phyloP scores from a whole-genome alignment of 140 eudicot genomes.

The Ambrosia hybrid region DNA sequence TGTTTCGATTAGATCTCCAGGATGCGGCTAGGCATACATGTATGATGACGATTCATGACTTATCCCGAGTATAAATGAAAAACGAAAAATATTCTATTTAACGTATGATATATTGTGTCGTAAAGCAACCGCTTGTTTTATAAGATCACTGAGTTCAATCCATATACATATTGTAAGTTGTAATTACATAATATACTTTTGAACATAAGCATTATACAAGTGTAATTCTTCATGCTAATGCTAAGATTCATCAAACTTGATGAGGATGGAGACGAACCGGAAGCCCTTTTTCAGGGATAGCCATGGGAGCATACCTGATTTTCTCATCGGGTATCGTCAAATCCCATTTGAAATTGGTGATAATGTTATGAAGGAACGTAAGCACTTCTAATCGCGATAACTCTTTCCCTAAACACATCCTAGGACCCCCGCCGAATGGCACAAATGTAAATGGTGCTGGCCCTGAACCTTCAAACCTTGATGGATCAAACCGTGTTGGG shows the following conservation, averaged over 20 bases:
- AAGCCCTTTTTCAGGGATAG: constrained; percentile 48
- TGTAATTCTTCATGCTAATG: not conserved
- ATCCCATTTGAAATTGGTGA: constrained; percentile 43
- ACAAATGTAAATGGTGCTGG: constrained; percentile 45
- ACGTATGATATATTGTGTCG: not conserved
- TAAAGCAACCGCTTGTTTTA: not conserved
- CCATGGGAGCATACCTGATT: constrained; percentile 40
- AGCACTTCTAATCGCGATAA: constrained; percentile 50
- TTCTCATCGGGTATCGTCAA: constrained; percentile 40
- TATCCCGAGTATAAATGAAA: constrained; percentile 5
- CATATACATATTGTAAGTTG: not conserved
- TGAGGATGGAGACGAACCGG: constrained; percentile 41
- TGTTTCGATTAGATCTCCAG: constrained; percentile 19
- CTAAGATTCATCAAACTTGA: constrained; percentile 5
- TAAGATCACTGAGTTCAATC: no score
- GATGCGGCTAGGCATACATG: constrained; percentile 27
- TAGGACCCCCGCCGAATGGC: constrained; percentile 59
- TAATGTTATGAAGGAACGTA: constrained; percentile 43
- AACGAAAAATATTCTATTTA: not conserved
- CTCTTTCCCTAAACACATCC: constrained; percentile 65
- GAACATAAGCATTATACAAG: not conserved
- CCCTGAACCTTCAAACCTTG: constrained; percentile 53
- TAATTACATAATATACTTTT: not conserved
- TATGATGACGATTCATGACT: not conserved
- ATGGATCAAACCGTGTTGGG: constrained; percentile 38